These are phyloP conservation scores for Microdochium bolleyi DNA, from an alignment of 2,329 filamentous ascomycete genomes.

Conservation along the genomic window DNA sequence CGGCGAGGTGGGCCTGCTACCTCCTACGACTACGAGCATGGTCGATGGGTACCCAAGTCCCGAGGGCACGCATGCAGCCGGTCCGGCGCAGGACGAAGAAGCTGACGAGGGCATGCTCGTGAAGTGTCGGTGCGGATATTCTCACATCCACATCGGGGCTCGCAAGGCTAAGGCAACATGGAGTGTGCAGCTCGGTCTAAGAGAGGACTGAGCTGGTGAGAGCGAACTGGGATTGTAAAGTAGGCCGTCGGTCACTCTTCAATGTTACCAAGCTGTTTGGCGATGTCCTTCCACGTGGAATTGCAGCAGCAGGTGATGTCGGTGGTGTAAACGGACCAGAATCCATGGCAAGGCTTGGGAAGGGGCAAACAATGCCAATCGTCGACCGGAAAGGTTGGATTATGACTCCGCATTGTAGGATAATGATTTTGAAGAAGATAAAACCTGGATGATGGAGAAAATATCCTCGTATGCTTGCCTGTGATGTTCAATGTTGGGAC, in stretches of 20 bases:
- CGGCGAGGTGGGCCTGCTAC: neutral
- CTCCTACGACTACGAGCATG: neutral
- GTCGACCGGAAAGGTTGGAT: no score
- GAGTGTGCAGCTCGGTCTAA: neutral
- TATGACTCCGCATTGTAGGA: no score
- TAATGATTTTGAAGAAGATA: neutral
- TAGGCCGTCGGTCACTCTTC: neutral
- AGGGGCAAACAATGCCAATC: no score
- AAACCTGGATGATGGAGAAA: neutral
- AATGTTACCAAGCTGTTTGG: no score
- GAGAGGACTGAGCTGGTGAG: neutral
- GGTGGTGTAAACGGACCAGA: no score
- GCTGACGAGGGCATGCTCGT: neutral
- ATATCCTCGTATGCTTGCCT: no score
- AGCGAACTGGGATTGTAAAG: neutral
- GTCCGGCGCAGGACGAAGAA: neutral
- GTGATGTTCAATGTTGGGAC: no score
- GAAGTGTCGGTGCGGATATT: neutral
- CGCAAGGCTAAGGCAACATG: neutral
- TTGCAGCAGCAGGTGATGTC: no score
- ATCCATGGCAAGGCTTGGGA: no score
- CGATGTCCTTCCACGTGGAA: no score
- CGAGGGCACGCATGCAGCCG: neutral
- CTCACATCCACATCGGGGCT: neutral
- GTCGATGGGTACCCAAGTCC: neutral